Base-by-base conservation (phyloP, 2,329 filamentous ascomycete species). In the Penicillium sp. region DNA sequence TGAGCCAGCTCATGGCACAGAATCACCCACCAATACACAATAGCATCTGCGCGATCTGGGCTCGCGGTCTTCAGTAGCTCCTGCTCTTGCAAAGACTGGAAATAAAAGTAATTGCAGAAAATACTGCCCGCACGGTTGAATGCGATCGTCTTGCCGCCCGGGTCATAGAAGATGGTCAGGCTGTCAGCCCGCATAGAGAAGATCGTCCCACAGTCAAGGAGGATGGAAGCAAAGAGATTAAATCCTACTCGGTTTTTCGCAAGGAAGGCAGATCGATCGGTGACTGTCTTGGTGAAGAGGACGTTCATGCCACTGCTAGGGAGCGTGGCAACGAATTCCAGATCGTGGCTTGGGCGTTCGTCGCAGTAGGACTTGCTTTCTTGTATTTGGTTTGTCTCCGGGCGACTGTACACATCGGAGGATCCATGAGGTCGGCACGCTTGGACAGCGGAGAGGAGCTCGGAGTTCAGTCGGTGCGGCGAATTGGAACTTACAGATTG, bases 1-100 rank as follows among this genome's bases (percentile, higher is more conserved):
- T 99, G 94, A 55, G 94, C 92, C 72, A 99, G 77, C 76, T 99
- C 95, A 71, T 99, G 94, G 59, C 91, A 95, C 58, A 97, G 73
- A n/a, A 94, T 91, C 61, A 96, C 89, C 84, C 89, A 97, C 93
- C 93, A 97, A 80, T 92, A 96, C 1, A 88, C 84, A 55, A 85
- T 78, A 3, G 90, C 90, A 58, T 94, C 88, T 4, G 84, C 80
- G 69, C 79, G 85, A 16, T 78, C 83, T 45, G 68, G 71, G 46
- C 55, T 75, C 46, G 61, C 62, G 57, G 63, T 69, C 22, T 68
- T 61, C 19, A 72, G 68, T 45, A 85, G 72, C 59, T 78, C 73
- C 14, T 76, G 67, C 42, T 84, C 79, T 68, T 97, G 93, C 31
- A 97, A 75, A 67, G 93, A 86, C 57, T 88, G 75, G 72, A 92